phyloP scores from a whole-genome alignment of 345 rosid species.

The Pistacia vera region DNA sequence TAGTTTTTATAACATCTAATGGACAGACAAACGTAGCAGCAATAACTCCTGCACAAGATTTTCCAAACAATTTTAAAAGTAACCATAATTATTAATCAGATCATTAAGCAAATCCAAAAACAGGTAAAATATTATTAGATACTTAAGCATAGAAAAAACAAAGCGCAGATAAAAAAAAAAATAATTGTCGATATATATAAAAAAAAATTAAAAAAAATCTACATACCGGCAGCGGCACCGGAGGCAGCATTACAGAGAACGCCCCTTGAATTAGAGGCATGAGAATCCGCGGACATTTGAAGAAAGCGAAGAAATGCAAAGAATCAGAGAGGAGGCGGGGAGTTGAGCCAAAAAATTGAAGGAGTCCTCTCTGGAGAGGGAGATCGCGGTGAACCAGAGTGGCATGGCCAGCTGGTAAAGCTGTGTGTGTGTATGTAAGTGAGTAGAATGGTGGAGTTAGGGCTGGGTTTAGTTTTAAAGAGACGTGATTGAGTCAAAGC shows the following conservation, averaged over 20 bases:
- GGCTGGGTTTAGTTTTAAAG: neutral
- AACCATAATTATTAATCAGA: neutral
- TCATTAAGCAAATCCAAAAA: neutral
- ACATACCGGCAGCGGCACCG: slow-evolving; percentile 86
- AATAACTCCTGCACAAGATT: slow-evolving; percentile 51
- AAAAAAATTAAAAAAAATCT: neutral
- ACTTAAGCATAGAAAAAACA: neutral
- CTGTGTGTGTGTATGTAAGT: slow-evolving; percentile 14
- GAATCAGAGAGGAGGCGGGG: slow-evolving; percentile 21
- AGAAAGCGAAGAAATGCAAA: slow-evolving; percentile 13
- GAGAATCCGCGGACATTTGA: slow-evolving; percentile 62
- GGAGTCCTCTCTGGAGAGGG: slow-evolving; percentile 77
- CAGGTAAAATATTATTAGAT: too few relatives aligned
- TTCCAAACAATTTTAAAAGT: neutral
- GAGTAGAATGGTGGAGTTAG: slow-evolving; percentile 22
- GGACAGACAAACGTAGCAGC: slow-evolving; percentile 96
- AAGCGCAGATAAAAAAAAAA: neutral
- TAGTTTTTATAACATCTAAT: slow-evolving; percentile 86
- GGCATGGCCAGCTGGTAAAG: slow-evolving; percentile 64
- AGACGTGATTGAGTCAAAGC: neutral
- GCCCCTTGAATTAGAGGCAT: slow-evolving; percentile 49
- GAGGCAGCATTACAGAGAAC: slow-evolving; percentile 86
- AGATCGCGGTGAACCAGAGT: slow-evolving; percentile 62
- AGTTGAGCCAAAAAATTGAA: slow-evolving; percentile 18
- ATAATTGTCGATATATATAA: neutral